A percentile compares a stretch with the other conserved stretches of the same genome.
These are phyloP conservation scores for Xenosphaeropsis pyriputrescens DNA, from an alignment of 2,329 filamentous ascomycete genomes.

Conservation along the genomic window DNA sequence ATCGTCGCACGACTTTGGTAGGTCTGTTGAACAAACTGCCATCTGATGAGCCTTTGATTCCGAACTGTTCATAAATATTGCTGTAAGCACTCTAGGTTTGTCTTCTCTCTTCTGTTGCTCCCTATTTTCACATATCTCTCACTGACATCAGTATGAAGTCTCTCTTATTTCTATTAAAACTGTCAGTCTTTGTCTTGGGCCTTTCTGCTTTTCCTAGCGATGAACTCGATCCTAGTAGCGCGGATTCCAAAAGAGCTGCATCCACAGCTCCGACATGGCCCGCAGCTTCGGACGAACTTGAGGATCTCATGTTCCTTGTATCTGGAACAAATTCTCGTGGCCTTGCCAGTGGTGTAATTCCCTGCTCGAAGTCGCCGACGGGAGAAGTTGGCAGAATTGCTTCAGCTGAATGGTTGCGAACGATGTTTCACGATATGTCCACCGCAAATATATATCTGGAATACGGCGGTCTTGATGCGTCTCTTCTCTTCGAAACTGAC, in stretches of 20 bases:
- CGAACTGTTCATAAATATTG: too few relatives aligned
- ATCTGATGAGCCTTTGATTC: too few relatives aligned
- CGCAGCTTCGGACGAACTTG: slow-evolving; percentile 40
- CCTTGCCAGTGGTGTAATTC: slow-evolving; percentile 40
- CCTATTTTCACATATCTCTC: too few relatives aligned
- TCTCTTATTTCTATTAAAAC: too few relatives aligned
- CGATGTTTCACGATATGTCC: slow-evolving; percentile 44
- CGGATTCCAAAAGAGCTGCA: slow-evolving; percentile 1
- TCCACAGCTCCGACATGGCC: slow-evolving; percentile 44
- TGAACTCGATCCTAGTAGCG: too few relatives aligned
- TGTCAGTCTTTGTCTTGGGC: too few relatives aligned
- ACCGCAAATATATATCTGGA: slow-evolving; percentile 30
- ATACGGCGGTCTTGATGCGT: slow-evolving; percentile 39
- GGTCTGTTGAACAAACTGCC: too few relatives aligned
- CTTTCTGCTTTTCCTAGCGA: too few relatives aligned
- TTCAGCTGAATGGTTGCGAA: slow-evolving; percentile 45
- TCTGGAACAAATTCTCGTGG: slow-evolving; percentile 36
- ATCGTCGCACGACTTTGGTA: too few relatives aligned
- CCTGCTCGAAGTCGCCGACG: slow-evolving; percentile 22
- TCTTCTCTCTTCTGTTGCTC: too few relatives aligned
- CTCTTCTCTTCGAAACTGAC: slow-evolving; percentile 38
- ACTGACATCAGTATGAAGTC: too few relatives aligned
- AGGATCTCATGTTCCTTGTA: slow-evolving; percentile 48
- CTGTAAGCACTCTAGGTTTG: too few relatives aligned
- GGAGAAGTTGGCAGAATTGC: slow-evolving; percentile 30